A percentile compares a stretch with the other conserved stretches of the same genome.
Conservation (phyloP, 805 yeast genomes). For the Candida gorgasii region DNA sequence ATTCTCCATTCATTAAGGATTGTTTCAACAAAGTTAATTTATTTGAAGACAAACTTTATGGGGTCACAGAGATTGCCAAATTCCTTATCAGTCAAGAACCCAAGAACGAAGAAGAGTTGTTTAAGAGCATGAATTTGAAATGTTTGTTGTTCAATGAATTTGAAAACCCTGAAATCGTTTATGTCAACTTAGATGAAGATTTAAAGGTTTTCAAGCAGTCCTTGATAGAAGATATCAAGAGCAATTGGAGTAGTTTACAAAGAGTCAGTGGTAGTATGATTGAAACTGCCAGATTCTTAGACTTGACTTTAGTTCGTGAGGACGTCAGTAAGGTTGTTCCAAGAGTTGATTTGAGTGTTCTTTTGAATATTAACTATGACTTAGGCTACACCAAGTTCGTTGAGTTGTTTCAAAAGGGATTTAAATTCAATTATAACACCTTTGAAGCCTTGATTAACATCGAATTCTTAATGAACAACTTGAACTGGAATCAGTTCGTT, state of each 20-base stretch:
- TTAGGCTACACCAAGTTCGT: slow-evolving; percentile 28
- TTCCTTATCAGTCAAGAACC: slow-evolving; percentile 13
- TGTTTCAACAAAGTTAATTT: slow-evolving; percentile 28
- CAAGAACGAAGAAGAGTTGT: slow-evolving; percentile 1
- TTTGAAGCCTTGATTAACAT: slow-evolving; percentile 33
- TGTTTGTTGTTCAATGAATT: slow-evolving; percentile 34
- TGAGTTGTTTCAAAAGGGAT: slow-evolving; percentile 29
- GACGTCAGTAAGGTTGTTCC: not conserved
- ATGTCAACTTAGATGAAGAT: slow-evolving; percentile 29
- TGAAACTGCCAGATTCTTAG: slow-evolving; percentile 6
- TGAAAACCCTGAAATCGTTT: slow-evolving; percentile 41
- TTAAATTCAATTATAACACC: slow-evolving; percentile 30
- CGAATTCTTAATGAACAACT: slow-evolving; percentile 21
- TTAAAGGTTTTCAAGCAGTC: slow-evolving; percentile 20
- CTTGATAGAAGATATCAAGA: slow-evolving; percentile 19
- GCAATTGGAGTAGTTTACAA: not conserved
- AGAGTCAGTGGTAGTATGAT: slow-evolving; percentile 3
- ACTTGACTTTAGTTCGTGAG: not conserved
- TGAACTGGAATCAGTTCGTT: slow-evolving; percentile 12
- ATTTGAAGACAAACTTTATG: slow-evolving; percentile 33
- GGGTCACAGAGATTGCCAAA: slow-evolving; percentile 26
- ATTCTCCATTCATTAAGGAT: slow-evolving; percentile 29
- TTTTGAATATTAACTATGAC: slow-evolving; percentile 28
- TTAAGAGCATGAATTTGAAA: slow-evolving; percentile 24
- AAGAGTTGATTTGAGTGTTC: slow-evolving; percentile 26